Evolutionary conservation across 495 filamentous ascomycete genomes (phyloP).

Genomic region (Hyaloscypha bicolor): DNA sequence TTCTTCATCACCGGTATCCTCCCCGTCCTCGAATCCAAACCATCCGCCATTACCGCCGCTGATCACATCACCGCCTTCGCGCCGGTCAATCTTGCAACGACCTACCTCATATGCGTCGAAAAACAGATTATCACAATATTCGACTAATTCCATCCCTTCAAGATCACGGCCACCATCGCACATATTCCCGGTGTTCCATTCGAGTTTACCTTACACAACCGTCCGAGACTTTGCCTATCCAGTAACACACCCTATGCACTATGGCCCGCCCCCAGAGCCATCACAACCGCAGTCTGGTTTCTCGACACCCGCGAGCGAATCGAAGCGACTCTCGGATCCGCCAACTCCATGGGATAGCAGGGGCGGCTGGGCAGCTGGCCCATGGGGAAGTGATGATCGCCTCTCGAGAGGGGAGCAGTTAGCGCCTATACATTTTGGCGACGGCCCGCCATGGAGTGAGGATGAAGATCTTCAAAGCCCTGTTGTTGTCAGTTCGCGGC

Average conservation of each 20-base stretch:
- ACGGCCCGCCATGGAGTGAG: conserved; percentile 96
- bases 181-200: conserved; percentile 81
- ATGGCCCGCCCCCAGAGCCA: conserved; percentile 84
- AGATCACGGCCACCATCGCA: conserved; percentile 76
- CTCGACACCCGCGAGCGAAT: conserved; percentile 84
- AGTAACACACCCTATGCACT: conserved; percentile 80
- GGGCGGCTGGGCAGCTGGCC: conserved; percentile 42
- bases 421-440: conserved; percentile 82
- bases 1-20: conserved; percentile 53
- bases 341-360: conserved; percentile 61
- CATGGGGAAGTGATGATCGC: conserved; percentile 34
- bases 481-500: conserved; percentile 72
- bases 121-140: conserved; percentile 67
- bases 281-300: conserved; percentile 68
- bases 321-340: conserved; percentile 78
- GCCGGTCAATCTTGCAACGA: conserved; percentile 60
- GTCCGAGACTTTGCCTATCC: conserved; percentile 98
- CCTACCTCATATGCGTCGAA: conserved; percentile 71
- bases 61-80: conserved; percentile 60
- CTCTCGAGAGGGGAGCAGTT: conserved; percentile 61
- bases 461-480: conserved; percentile 95
- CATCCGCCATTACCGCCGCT: conserved; percentile 63
- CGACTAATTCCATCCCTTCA: conserved; percentile 66
- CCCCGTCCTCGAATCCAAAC: conserved; percentile 55
- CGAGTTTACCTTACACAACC: conserved; percentile 82